Base-by-base conservation (phyloP, 1,284 basidiomycete species). In the Pascua guehoae region DNA sequence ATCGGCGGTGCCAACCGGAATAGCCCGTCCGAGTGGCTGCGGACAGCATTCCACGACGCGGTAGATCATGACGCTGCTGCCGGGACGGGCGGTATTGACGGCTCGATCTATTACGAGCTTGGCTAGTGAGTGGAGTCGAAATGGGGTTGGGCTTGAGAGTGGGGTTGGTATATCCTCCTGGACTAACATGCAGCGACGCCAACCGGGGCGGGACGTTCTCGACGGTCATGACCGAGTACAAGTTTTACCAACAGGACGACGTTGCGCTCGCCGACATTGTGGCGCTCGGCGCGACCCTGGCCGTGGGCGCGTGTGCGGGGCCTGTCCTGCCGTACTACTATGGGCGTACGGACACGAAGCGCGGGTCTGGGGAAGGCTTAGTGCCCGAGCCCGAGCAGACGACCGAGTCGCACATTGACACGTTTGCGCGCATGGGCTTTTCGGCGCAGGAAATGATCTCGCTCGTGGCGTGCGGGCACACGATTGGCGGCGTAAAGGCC, bases 31-130 rank as follows among this genome's bases (percentile, higher is more conserved):
- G 61, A 63, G 48, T 63, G 61, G 61, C 51, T 63, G 5, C 45
- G 55, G 5, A 57, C 49, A 1, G 59, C 56, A 10, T 63, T 63
- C 50, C 62, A 63, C 50, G 62, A 63, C 39, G 56, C 59, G 3
- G 56, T 44, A 10, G 43, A 48, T 5, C 48, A 63, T 53, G 49
- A 63, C 17, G 58, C 56, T 5, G 47, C 56, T 8, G 43, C 53
- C 5, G 62, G 62, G 2, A 58, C 54, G 2, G 62, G 62, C 8
- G 58, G 62, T 37, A 41, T 63, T 15, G 62, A 63, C 50, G 59
- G 53, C 5, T 61, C 59, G 2, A 51, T 63, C 37, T 47, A 43
- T 12, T 63, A 52, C 50, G 62, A 63, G 59, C 46, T 48, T 14
- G 51, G 37, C 24, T 51, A 51, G 49, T 54, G 40, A 37, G 54